phyloP scores from a whole-genome alignment of 176 grass and related monocot genomes.

The Eleusine indica region DNA sequence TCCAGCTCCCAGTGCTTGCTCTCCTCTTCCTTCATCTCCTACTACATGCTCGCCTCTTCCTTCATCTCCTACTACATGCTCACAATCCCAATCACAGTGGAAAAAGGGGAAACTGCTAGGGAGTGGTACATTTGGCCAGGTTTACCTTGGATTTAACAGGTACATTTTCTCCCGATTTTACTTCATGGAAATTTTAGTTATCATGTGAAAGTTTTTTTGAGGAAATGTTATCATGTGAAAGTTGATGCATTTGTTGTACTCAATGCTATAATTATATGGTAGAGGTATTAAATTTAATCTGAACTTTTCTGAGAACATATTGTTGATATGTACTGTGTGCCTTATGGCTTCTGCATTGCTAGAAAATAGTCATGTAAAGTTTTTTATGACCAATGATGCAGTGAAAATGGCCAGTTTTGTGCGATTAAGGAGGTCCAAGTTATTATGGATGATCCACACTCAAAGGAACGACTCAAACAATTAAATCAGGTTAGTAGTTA shows the following conservation, averaged over 20 bases:
- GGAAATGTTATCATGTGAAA: background rate
- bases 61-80: slow-evolving; percentile 40
- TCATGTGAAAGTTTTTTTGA: background rate
- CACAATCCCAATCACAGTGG: slow-evolving; percentile 57
- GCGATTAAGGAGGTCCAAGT: slow-evolving; percentile 97
- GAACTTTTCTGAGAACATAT: background rate
- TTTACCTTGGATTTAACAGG: slow-evolving; percentile 97
- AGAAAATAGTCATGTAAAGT: background rate
- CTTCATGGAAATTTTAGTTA: background rate
- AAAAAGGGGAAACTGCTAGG: slow-evolving; percentile 86
- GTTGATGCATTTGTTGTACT: slow-evolving; percentile 1
- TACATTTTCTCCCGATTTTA: slow-evolving; percentile 4
- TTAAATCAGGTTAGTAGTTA: slow-evolving; percentile 75
- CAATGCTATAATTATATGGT: slow-evolving; percentile 4
- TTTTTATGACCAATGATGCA: slow-evolving; percentile 39
- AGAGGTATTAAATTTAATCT: background rate
- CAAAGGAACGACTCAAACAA: slow-evolving; percentile 93
- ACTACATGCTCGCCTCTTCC: slow-evolving; percentile 38
- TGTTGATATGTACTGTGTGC: background rate
- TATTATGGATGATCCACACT: slow-evolving; percentile 93
- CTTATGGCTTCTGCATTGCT: background rate
- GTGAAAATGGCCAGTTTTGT: slow-evolving; percentile 91
- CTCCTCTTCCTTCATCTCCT: slow-evolving; percentile 50
- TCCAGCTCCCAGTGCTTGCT: slow-evolving; percentile 40
- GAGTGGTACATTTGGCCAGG: slow-evolving; percentile 89